Evolutionary conservation across 2,329 filamentous ascomycete genomes (phyloP), one percentile per base, ranked within the genome.

Genomic region (Cadophora sp.): DNA sequence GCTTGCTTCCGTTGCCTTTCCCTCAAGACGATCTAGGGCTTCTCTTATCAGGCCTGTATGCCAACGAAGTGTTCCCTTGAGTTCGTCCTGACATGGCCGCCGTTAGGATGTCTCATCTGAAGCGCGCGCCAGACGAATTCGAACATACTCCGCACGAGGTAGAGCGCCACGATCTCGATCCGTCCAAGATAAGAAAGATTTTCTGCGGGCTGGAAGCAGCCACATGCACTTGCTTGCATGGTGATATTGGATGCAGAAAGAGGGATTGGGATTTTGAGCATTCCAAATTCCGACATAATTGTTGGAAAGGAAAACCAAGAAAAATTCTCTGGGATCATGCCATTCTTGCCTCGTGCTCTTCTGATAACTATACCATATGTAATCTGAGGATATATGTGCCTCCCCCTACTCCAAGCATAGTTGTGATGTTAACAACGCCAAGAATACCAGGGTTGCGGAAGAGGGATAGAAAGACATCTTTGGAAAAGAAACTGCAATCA

Each of bases 1-100:
- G 33, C 68, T 62, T 41, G 62, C 67, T 53, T 71, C 62, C 24
- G 63, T 68, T 45, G 41, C 65, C 59, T 67, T 70, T 16, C 70
- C 67, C 63, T 73, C 65, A 8, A 71, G 58, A 51, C 68, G 59
- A 30, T 70, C 66, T 8, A 73, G 63, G 4, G 61, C 62, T 48
- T 73, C 72, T 66, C 69, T 70, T 30, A 73, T 72, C 9, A 71
- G 45, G n/a, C 70, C 66, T 43, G 72, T 73, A 36, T 73, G 66
- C 3, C 66, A 70, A 50, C 70, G 62, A 8, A 72, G 61, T 16
- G 68, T 71, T 7, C 72, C 71, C 56, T 72, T 68, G 33, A 71
- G 60, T 55, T 70, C 67, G 51, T 70, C 67, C 66, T 73, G 41
- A 24, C 51, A 45, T 27, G n/a, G 13, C 27, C n/a, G 36, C 33